Conservation (phyloP, 2,329 filamentous ascomycete genomes). For the Dothideomycetes sp. region DNA sequence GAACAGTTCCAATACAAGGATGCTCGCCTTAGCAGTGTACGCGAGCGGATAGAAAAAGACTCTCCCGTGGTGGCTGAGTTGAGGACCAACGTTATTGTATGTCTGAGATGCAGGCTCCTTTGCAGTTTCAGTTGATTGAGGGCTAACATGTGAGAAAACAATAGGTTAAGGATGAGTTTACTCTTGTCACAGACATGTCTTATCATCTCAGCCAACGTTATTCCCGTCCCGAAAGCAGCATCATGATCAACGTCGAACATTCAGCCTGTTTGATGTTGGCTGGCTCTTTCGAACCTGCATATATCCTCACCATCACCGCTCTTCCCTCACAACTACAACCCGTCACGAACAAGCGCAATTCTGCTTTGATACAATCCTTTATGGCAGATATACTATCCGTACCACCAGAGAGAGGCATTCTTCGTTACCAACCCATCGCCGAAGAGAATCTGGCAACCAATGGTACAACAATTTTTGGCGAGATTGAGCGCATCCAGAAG, state of each 20-base stretch:
- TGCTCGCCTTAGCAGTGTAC: conserved; percentile 19
- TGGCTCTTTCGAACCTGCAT: conserved; percentile 68
- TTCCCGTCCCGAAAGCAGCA: conserved; percentile 60
- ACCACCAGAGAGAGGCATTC: conserved; percentile 54
- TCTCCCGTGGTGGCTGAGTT: conserved; percentile 40
- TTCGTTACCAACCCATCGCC: conserved; percentile 60
- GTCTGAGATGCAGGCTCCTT: conserved; percentile 18
- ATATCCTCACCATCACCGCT: conserved; percentile 65
- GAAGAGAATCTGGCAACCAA: conserved; percentile 66
- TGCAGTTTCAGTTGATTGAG: conserved; percentile 17
- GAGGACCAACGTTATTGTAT: conserved; percentile 43
- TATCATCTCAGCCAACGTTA: conserved; percentile 66
- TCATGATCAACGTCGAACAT: conserved; percentile 69
- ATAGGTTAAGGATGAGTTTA: conserved; percentile 66
- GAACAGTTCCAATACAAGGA: conserved; percentile 27
- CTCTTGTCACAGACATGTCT: conserved; percentile 64
- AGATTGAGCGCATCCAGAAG: conserved; percentile 52
- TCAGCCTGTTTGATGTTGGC: conserved; percentile 66
- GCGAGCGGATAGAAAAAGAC: conserved; percentile 36
- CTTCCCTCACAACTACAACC: conserved; percentile 60
- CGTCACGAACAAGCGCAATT: conserved; percentile 71
- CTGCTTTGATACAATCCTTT: conserved; percentile 65
- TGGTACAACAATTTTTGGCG: conserved; percentile 59
- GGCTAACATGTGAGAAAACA: conserved; percentile 10
- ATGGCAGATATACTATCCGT: conserved; percentile 64